Conservation (phyloP, 2,329 filamentous ascomycete genomes). For the Pyrenochaeta sp. region DNA sequence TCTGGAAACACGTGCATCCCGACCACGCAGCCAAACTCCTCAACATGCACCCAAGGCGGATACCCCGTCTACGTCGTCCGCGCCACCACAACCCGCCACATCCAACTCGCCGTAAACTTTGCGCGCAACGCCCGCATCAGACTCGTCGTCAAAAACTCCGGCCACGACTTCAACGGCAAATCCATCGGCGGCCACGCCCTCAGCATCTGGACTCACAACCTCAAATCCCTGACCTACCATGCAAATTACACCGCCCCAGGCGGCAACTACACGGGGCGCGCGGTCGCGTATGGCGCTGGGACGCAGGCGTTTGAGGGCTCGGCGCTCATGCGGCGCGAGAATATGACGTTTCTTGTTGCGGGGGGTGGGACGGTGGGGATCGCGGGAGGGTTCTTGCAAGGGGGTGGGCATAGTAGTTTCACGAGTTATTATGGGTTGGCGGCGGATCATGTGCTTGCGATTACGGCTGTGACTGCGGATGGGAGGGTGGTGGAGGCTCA, state of each 20-base stretch:
- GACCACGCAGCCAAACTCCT: constrained; percentile 39
- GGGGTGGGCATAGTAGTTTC: constrained; percentile 62
- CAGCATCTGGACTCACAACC: constrained; percentile 24
- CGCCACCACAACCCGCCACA: constrained; percentile 27
- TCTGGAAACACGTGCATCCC: constrained; percentile 45
- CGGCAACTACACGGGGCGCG: constrained; percentile 24
- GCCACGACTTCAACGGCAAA: constrained; percentile 30
- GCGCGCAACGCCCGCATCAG: constrained; percentile 28
- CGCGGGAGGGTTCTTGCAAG: constrained; percentile 46
- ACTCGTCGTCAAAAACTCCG: constrained; percentile 33
- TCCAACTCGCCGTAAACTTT: constrained; percentile 34
- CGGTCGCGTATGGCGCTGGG: constrained; percentile 61
- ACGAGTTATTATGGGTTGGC: constrained; percentile 50
- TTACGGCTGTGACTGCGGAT: constrained; percentile 27
- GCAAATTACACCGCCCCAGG: constrained; percentile 17
- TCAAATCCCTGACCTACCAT: constrained; percentile 26
- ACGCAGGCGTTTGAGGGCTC: constrained; percentile 59
- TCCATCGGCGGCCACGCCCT: constrained; percentile 18
- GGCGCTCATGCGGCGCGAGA: constrained; percentile 51
- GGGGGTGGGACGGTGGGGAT: constrained; percentile 62
- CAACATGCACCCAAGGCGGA: constrained; percentile 35
- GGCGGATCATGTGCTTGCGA: constrained; percentile 29
- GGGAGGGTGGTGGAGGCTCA: constrained; percentile 27
- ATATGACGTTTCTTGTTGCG: constrained; percentile 59
- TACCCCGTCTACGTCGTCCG: constrained; percentile 35